Conservation (phyloP, 352 stramenopile species). For the Globisporangium cederbergense region DNA sequence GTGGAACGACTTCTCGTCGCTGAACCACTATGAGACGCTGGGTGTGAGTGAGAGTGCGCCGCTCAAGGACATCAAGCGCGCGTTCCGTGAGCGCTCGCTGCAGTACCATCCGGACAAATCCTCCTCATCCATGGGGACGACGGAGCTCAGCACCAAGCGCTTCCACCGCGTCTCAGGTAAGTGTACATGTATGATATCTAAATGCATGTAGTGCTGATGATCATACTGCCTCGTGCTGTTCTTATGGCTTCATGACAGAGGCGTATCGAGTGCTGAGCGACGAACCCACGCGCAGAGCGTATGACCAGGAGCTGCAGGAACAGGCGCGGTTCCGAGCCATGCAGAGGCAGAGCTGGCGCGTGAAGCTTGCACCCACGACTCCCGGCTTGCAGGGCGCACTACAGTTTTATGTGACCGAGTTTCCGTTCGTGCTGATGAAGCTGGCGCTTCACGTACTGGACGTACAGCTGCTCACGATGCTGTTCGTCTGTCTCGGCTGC, state of each 20-base stretch:
- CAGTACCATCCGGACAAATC: slow-evolving; percentile 76
- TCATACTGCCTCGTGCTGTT: neutral
- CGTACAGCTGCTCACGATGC: slow-evolving; percentile 21
- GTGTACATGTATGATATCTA: neutral
- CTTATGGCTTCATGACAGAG: slow-evolving; percentile 16
- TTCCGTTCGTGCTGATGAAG: slow-evolving; percentile 21
- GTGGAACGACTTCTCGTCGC: slow-evolving; percentile 34
- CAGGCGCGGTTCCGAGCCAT: slow-evolving; percentile 21
- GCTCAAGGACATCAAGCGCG: slow-evolving; percentile 43
- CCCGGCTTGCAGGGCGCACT: slow-evolving; percentile 13
- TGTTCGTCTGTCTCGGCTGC: slow-evolving; percentile 22
- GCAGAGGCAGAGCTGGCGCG: slow-evolving; percentile 12
- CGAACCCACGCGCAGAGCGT: slow-evolving; percentile 17
- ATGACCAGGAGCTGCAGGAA: slow-evolving; percentile 28
- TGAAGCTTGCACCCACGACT: slow-evolving; percentile 9
- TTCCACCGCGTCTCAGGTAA: slow-evolving; percentile 39
- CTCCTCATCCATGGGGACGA: slow-evolving; percentile 2
- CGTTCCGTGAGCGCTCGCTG: slow-evolving; percentile 66
- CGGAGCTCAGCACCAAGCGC: slow-evolving; percentile 25
- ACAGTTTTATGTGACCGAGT: slow-evolving; percentile 31
- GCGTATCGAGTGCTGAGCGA: slow-evolving; percentile 30
- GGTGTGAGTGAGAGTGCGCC: slow-evolving; percentile 23
- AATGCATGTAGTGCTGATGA: neutral
- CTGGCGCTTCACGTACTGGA: slow-evolving; percentile 22
- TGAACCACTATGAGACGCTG: slow-evolving; percentile 40